phyloP scores from a whole-genome alignment of 2,329 filamentous ascomycete genomes.

The Cordyceps cateniannulata region DNA sequence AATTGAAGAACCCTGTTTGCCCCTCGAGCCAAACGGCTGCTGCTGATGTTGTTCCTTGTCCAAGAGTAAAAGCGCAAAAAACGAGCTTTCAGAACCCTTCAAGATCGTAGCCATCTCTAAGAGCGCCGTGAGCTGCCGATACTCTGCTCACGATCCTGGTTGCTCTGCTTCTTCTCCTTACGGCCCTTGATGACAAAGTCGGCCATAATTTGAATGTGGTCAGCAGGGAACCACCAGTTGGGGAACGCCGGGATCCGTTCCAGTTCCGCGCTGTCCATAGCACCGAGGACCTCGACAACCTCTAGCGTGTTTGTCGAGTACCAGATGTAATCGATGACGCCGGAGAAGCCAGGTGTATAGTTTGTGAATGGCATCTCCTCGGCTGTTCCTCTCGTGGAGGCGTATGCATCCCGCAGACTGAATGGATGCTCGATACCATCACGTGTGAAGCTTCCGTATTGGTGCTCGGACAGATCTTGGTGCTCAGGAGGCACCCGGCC shows the following conservation, averaged over 20 bases:
- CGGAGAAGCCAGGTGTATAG: slow-evolving; percentile 88
- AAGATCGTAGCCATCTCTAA: background rate
- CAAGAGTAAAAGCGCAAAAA: background rate
- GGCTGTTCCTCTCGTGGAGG: slow-evolving; percentile 70
- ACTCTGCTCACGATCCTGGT: slow-evolving; percentile 51
- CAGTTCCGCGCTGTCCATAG: slow-evolving; percentile 79
- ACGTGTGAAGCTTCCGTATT: slow-evolving; percentile 89
- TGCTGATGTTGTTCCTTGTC: background rate
- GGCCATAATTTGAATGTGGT: slow-evolving; percentile 83
- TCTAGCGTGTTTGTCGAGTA: slow-evolving; percentile 88
- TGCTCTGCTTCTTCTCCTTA: slow-evolving; percentile 66
- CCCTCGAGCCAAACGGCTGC: background rate
- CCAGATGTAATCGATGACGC: slow-evolving; percentile 96
- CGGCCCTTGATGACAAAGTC: slow-evolving; percentile 85
- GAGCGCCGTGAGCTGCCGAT: slow-evolving; percentile 3
- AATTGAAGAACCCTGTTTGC: background rate
- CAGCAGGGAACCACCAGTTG: slow-evolving; percentile 89
- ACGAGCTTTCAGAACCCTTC: background rate
- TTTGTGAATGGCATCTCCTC: slow-evolving; percentile 91
- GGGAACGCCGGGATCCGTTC: slow-evolving; percentile 86
- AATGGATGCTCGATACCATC: slow-evolving; percentile 94
- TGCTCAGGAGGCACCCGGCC: slow-evolving; percentile 75
- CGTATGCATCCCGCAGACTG: slow-evolving; percentile 85
- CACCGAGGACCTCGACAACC: slow-evolving; percentile 75
- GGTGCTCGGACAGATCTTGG: slow-evolving; percentile 68